Evolutionary conservation across 1,139 yeast genomes (phyloP).

Genomic region (Blastobotrys ciferrii): DNA sequence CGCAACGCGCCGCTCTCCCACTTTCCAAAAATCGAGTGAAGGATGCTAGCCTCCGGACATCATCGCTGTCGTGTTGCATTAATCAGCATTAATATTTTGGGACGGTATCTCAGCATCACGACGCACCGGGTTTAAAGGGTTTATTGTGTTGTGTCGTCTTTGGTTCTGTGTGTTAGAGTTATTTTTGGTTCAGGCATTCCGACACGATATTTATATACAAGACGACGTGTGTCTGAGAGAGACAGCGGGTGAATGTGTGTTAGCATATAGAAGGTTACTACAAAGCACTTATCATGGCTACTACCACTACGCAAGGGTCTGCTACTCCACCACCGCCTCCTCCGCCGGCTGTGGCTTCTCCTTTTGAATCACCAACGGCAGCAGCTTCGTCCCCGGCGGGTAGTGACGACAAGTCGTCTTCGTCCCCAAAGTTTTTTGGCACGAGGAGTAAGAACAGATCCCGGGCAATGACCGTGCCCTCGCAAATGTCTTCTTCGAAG

Average conservation of each 20-base stretch:
- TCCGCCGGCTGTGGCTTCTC: background rate
- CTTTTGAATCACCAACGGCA: background rate
- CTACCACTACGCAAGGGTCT: constrained; percentile 4
- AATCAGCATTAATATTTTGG: no score
- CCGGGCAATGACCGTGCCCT: constrained; percentile 25
- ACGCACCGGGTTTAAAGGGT: no score
- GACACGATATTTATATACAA: background rate
- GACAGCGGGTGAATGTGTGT: background rate
- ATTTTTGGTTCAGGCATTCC: no score
- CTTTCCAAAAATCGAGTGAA: no score
- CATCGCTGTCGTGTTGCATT: no score
- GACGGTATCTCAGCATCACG: no score
- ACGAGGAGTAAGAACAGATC: constrained; percentile 15
- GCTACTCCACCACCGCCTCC: background rate
- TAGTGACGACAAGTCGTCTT: constrained; percentile 6
- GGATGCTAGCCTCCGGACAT: no score
- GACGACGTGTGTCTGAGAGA: background rate
- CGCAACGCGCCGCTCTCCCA: no score
- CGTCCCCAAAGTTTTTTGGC: constrained; percentile 4
- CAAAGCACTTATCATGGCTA: constrained; percentile 1
- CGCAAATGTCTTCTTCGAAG: constrained; percentile 7
- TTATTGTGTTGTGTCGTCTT: no score
- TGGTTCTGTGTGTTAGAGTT: background rate
- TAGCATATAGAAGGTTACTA: background rate
- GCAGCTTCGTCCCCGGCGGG: constrained; percentile 2